A percentile compares a stretch with the other conserved stretches of the same genome.
Evolutionary conservation across 2,329 filamentous ascomycete genomes (phyloP).

Genomic region (Fusarium solani-melongenae): DNA sequence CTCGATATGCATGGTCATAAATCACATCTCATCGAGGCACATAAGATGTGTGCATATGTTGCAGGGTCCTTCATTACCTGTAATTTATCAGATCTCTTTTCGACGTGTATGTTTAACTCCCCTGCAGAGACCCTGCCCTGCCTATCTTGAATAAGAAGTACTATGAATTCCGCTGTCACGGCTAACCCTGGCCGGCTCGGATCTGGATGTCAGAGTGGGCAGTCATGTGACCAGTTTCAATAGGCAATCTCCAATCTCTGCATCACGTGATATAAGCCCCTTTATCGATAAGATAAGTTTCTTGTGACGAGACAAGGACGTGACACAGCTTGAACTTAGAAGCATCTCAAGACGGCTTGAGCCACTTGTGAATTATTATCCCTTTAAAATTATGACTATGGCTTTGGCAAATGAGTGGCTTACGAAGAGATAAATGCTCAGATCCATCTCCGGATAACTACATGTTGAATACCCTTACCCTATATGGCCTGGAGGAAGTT

Average conservation of each 20-base stretch:
- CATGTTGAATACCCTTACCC: not conserved
- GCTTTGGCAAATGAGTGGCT: not conserved
- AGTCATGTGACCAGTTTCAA: not conserved
- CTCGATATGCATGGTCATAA: not conserved
- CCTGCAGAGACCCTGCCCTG: not conserved
- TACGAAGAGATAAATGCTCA: not conserved
- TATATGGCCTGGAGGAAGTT: not conserved
- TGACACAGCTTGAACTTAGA: not conserved
- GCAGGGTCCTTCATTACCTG: not conserved
- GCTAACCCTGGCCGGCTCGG: not conserved
- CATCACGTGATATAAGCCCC: rapidly evolving
- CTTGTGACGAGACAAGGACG: not conserved
- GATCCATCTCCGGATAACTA: not conserved
- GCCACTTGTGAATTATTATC: not conserved
- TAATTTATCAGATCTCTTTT: not conserved
- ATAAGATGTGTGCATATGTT: not conserved
- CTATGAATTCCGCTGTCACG: not conserved
- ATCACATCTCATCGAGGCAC: not conserved
- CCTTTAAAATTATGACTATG: not conserved
- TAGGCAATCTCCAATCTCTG: rapidly evolving
- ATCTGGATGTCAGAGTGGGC: not conserved
- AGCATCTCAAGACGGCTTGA: not conserved
- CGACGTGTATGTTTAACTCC: not conserved
- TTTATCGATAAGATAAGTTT: not conserved
- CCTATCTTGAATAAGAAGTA: not conserved